A percentile compares a stretch with the other conserved stretches of the same genome.
Evolutionary conservation across 257 asterid species (phyloP).

Genomic region (Perilla frutescens): DNA sequence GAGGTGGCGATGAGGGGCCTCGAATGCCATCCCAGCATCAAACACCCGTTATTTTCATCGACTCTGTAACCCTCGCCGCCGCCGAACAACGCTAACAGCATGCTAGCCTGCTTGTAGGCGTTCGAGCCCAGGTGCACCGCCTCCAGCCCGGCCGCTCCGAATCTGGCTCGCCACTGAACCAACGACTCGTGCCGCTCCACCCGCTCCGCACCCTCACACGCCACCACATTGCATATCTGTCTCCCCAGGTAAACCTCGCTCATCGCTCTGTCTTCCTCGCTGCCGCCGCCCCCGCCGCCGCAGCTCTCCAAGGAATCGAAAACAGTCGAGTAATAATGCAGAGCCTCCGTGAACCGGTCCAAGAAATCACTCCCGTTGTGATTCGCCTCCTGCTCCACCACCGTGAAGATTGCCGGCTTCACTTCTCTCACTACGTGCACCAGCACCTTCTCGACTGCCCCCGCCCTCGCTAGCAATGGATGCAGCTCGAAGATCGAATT

Average conservation of each 20-base stretch:
- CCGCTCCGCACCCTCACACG: constrained; percentile 80
- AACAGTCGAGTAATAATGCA: constrained; percentile 84
- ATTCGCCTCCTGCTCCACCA: constrained; percentile 90
- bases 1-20: constrained; percentile 86
- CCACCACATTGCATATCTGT: constrained; percentile 91
- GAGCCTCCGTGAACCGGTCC: constrained; percentile 81
- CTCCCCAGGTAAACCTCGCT: constrained; percentile 81
- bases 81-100: constrained; percentile 68
- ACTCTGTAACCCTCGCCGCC: constrained; percentile 90
- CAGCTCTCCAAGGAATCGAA: constrained; percentile 83
- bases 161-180: constrained; percentile 68
- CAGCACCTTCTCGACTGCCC: constrained; percentile 61
- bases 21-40: constrained; percentile 95
- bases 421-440: constrained; percentile 58
- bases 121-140: constrained; percentile 80
- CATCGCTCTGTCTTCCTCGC: constrained; percentile 74
- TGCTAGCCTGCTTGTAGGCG: constrained; percentile 84
- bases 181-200: constrained; percentile 89
- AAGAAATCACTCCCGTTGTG: constrained; percentile 71
- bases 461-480: constrained; percentile 64
- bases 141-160: constrained; percentile 55
- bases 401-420: constrained; percentile 74
- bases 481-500: constrained; percentile 88
- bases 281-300: constrained; percentile 42
- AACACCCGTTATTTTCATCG: constrained; percentile 79